Evolutionary conservation across 768 basidiomycete genomes (phyloP).

Genomic region (Russula lepida): DNA sequence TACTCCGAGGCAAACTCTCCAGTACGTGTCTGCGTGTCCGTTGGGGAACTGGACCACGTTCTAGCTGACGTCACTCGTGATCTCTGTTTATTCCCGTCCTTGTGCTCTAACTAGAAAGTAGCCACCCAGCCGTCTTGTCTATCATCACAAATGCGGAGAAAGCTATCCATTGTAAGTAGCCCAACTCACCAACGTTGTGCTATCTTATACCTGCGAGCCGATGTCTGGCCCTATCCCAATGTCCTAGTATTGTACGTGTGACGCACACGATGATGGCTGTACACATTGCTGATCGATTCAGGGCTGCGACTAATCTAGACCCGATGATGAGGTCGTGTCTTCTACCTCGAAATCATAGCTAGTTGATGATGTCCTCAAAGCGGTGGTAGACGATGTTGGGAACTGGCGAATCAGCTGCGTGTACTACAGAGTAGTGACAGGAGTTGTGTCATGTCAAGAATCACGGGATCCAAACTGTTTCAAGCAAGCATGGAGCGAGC

Average conservation of each 20-base stretch:
- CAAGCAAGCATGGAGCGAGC: not conserved
- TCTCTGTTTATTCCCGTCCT: not conserved
- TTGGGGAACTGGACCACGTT: constrained; percentile 12
- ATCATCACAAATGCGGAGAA: not conserved
- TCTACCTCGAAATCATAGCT: constrained; percentile 1
- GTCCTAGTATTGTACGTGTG: not conserved
- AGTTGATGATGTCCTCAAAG: not conserved
- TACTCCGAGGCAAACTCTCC: not conserved
- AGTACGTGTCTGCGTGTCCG: not conserved
- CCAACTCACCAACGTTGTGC: not conserved
- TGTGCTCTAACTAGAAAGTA: constrained; percentile 2
- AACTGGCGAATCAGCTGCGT: constrained; percentile 11
- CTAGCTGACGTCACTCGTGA: constrained; percentile 15
- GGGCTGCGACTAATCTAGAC: not conserved
- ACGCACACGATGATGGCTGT: not conserved
- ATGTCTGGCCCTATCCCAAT: not conserved
- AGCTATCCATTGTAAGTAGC: not conserved
- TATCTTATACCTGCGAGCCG: not conserved
- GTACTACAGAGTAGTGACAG: not conserved
- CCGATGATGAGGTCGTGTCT: not conserved
- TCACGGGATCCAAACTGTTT: not conserved
- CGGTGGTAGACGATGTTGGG: not conserved
- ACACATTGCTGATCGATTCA: not conserved
- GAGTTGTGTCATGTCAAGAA: constrained; percentile 3
- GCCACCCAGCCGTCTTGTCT: not conserved